Percentiles rank a stretch among this genome's conserved stretches.
These are phyloP conservation scores for Colletotrichum navitas DNA, from an alignment of 2,329 filamentous ascomycete species.

Conservation along the genomic window DNA sequence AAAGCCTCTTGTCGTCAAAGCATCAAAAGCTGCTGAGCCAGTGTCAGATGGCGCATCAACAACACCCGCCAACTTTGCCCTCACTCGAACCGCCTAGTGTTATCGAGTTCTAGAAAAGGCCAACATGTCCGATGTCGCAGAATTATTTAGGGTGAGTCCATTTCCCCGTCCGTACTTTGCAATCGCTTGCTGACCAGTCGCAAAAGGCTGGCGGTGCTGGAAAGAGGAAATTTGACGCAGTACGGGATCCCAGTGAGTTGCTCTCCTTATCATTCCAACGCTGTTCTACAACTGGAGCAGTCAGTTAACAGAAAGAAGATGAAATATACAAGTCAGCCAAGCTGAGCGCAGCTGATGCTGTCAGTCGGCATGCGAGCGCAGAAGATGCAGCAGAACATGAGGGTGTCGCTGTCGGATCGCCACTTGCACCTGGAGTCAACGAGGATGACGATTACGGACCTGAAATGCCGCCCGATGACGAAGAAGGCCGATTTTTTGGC, in stretches of 20 bases:
- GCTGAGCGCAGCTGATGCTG: slow-evolving; percentile 57
- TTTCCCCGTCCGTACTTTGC: not conserved
- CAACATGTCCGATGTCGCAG: slow-evolving; percentile 69
- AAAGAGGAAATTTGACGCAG: slow-evolving; percentile 74
- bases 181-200: slow-evolving; percentile 42
- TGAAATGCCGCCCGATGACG: slow-evolving; percentile 70
- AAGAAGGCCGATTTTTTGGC: slow-evolving; percentile 96
- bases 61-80: not conserved
- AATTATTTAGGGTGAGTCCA: slow-evolving; percentile 66
- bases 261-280: no score
- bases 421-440: slow-evolving; percentile 61
- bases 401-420: slow-evolving; percentile 64
- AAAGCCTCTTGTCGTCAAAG: not conserved
- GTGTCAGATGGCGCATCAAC: not conserved
- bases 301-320: slow-evolving; percentile 53
- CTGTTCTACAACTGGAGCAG: not conserved
- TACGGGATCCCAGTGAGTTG: slow-evolving; percentile 71
- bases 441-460: slow-evolving; percentile 56
- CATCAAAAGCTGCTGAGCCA: not conserved
- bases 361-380: slow-evolving; percentile 60
- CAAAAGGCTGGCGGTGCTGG: slow-evolving; percentile 61
- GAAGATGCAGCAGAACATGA: slow-evolving; percentile 57
- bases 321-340: slow-evolving; percentile 75
- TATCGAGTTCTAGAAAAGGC: not conserved
- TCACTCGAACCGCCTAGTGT: not conserved